Evolutionary conservation across 371 early-diverging fungal species (phyloP).

Genomic region (Mucor piriformis): DNA sequence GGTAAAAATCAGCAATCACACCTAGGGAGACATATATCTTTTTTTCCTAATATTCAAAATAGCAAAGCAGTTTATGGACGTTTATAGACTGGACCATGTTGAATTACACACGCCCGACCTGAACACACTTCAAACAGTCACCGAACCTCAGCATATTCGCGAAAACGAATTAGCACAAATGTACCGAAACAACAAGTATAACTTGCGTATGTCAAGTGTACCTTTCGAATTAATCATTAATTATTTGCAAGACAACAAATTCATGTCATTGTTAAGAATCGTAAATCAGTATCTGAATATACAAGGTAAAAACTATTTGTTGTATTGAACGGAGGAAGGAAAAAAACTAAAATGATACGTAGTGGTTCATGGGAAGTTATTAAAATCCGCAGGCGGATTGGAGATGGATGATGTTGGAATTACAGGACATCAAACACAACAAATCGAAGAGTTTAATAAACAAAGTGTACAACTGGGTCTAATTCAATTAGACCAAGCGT

Average conservation of each 20-base stretch:
- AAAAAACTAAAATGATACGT: not conserved
- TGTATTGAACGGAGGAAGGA: no score
- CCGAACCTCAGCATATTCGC: constrained; percentile 73
- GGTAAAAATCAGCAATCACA: constrained; percentile 38
- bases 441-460: constrained; percentile 83
- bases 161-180: constrained; percentile 84
- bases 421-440: constrained; percentile 75
- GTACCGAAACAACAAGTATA: constrained; percentile 87
- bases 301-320: no score
- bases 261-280: constrained; percentile 84
- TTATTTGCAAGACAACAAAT: constrained; percentile 92
- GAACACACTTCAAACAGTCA: constrained; percentile 64
- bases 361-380: constrained; percentile 39
- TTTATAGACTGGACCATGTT: constrained; percentile 71
- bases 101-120: constrained; percentile 78
- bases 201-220: constrained; percentile 83
- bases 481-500: constrained; percentile 37
- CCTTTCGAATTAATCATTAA: constrained; percentile 91
- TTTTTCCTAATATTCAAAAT: not conserved
- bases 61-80: constrained; percentile 72
- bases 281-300: constrained; percentile 94
- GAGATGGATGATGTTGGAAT: constrained; percentile 77
- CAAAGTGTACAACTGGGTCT: constrained; percentile 45
- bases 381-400: constrained; percentile 43
- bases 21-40: not conserved